A percentile compares a stretch with the other conserved stretches of the same genome.
Evolutionary conservation across 108 stramenopile species (phyloP).

Genomic region (Epipyxis sp.): DNA sequence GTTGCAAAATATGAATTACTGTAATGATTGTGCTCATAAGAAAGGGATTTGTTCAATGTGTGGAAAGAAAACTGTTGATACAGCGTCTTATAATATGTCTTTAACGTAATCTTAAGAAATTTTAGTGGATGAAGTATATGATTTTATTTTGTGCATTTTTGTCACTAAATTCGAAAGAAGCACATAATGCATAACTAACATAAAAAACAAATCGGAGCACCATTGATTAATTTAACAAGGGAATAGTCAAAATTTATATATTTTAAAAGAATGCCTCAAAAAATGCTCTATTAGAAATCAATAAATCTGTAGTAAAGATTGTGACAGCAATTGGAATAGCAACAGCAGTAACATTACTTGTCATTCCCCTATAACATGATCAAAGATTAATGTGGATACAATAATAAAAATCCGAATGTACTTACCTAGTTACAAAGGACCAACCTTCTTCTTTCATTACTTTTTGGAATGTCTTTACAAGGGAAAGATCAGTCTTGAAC

Average conservation of each 20-base stretch:
- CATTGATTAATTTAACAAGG: too few species aligned
- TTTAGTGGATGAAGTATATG: neutral
- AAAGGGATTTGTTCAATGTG: constrained; percentile 46
- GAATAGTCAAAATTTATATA: too few species aligned
- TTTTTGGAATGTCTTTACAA: constrained; percentile 46
- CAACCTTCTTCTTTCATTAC: constrained; percentile 47
- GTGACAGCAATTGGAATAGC: constrained; percentile 88
- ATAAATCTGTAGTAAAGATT: constrained; percentile 86
- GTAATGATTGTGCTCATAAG: constrained; percentile 43
- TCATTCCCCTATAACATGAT: constrained; percentile 63
- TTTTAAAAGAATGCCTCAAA: too few species aligned
- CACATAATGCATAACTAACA: too few species aligned
- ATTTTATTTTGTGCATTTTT: neutral
- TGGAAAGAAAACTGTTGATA: constrained; percentile 42
- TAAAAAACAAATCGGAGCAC: too few species aligned
- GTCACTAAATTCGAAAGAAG: too few species aligned
- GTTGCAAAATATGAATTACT: constrained; percentile 42
- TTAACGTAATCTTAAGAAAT: neutral
- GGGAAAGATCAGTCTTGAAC: constrained; percentile 85
- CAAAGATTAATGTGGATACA: neutral
- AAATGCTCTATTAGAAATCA: constrained; percentile 8
- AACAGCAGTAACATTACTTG: constrained; percentile 90
- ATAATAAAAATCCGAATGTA: neutral
- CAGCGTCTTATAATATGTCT: neutral
- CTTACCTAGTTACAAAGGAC: constrained; percentile 33